Base-by-base conservation (phyloP, 176 grass and related monocot species). In the Oryza brachyantha region DNA sequence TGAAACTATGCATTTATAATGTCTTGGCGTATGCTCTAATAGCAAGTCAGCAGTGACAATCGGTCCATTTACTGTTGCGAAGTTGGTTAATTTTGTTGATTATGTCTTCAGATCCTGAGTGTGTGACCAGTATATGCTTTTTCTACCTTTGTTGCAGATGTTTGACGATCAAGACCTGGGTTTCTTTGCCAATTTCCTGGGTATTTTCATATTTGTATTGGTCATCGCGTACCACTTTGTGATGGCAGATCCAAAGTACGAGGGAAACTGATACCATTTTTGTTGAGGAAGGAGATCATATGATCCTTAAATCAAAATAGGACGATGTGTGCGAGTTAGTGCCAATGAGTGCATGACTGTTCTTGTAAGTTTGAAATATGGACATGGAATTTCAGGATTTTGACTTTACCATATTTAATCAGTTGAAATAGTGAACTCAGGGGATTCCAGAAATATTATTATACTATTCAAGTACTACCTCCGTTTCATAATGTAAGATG, bases 121-220 rank as follows among this genome's bases (percentile, higher is more conserved):
- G n/a, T 50, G 12, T 27, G 38, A 81, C 36, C 11, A n/a, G 50
- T 32, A 24, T 81, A 17, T 81, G n/a, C 13, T 76, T 81, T 76
- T 81, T 6, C 24, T 1, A 29, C 57, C 21, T 74, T 82, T 41
- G 14, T 65, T 86, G 61, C 86, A 95, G 92, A 99, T 95, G 96
- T 92, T 99, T 86, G 90, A 91, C 39, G 92, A 99, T 75, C 92
- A 95, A 74, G 88, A 93, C 84, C 61, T 95, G 87, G 96, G 92
- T 22, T 93, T 95, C 87, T 91, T 99, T 78, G 75, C 92, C 83
- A 99, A 99, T 78, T 93, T 93, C 22, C 84, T 99, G 42, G 92
- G 96, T 69, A 87, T 99, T 57, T 99, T 95, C 80, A 95, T 95
- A 63, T 95, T 99, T 42, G 70, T 89, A 19, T 67, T 94, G 86